Evolutionary conservation across 768 basidiomycete species (phyloP), one percentile per base, ranked within the genome.

Genomic region (Russula griseocarnosa): DNA sequence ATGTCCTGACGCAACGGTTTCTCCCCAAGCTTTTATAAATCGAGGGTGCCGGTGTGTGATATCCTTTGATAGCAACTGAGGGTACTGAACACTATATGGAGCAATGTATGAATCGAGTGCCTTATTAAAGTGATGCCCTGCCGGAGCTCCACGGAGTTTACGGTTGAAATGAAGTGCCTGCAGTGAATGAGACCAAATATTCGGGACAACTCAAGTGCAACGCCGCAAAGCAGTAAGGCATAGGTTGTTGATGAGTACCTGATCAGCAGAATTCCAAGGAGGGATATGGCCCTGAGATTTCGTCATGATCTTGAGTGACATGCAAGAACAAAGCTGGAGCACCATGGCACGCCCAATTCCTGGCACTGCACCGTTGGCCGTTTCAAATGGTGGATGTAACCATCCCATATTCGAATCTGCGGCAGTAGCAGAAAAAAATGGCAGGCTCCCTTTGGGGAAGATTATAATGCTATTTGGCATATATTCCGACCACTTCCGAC

Each of bases 1-100:
- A 18, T 55, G 47, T 22, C 9, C 18, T 22, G 16, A 30, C 13
- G 20, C 9, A 24, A 16, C 0, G 10, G 13, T 11, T 42, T 28
- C 8, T 26, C 42, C 28, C 18, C 3, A 44, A 28, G 44, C 49
- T 55, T 64, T 65, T 65, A 65, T 65, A 65, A 5, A 3, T 50
- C 13, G 22, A 13, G 3, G 42, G 42, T n/a, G n/a, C 14, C 20
- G 28, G 40, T 40, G 20, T n/a, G 20, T 9, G 38, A 36, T 26
- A 28, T 30, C 30, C 20, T 5, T 20, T 26, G 40, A 36, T 26
- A 11, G 30, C 14, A 52, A 36, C 30, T 51, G 28, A 56, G 52
- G 18, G 18, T 13, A 38, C 40, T 51, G 28, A 51, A 57, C 28
- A 11, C 13, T 26, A 42, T 30, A 38, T 55, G 40, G n/a, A 36